Evolutionary conservation across 768 basidiomycete species (phyloP), one percentile per base, ranked within the genome.

Genomic region (Mycena kentingensis): DNA sequence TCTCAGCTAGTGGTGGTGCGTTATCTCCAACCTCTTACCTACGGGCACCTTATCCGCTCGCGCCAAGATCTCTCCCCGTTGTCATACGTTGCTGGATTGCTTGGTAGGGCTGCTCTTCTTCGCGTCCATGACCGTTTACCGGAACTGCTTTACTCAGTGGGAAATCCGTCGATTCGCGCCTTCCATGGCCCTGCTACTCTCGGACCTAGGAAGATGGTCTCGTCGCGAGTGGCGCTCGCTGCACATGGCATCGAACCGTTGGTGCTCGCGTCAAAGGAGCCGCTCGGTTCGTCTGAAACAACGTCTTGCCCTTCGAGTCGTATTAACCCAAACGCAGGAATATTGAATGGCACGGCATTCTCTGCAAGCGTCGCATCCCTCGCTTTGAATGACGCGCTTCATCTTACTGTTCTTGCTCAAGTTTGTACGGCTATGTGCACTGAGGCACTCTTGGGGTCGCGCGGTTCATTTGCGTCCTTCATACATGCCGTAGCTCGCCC

Each of bases 401-500:
- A 85, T 58, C 70, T 86, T 19, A 70, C 79, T 19, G 67, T 87
- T 13, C 67, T 87, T 15, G 75, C 87, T 2, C 86, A 89, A 66
- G 79, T 88, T 4, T 83, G 82, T 66, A 91, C 88, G 2, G 88
- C 89, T 0, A 81, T 92, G 80, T 86, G 87, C 19, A 85, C 85
- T 1, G 90, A 92, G 63, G 89, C 88, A 16, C 76, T 92, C 28
- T 68, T 78, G 31, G 90, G 90, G 21, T 76, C 80, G 7, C 78
- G 80, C 35, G 85, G 77, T 25, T 84, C 82, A 18, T 85, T 81
- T 61, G 81, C 76, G 12, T 72, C 84, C 1, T 92, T 91, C 72
- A 87, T 91, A 49, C 88, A 90, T 64, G 81, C 78, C 16, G 71
- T 77, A 29, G 81, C 85, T 8, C 84, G 90, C 16, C 90, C 90